Base-by-base conservation (phyloP, 106 monocot genomes). In the Amphibolis antarctica region DNA sequence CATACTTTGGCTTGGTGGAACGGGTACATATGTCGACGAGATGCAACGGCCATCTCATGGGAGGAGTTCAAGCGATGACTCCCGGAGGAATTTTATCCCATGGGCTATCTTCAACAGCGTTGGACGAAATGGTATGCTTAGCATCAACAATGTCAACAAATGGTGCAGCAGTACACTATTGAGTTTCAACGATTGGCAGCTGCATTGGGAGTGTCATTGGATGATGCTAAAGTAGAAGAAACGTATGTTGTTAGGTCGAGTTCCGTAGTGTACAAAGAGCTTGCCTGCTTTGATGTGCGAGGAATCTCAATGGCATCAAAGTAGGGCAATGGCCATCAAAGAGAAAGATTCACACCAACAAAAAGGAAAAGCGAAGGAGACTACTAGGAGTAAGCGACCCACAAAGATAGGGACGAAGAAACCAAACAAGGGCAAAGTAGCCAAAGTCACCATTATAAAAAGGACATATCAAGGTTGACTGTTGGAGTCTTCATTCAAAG, bases 1-100 rank as follows among this genome's bases (percentile, higher is more conserved):
- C 61, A 61, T 61, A 42, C 61, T 9, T 21, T 61, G 10, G 43
- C 61, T 17, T 61, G 61, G 61, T 61, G 43, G 61, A 62, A 62
- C 43, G 28, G 22, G 12, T 10, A n/a, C 43, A 13, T 62, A 14
- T 13, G 18, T 15, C 18, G 7, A 0, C 1, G 2, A 42, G 42
- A 18, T 1, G 18, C 15, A 5, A 12, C 13, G 13, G 5, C 10
- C 10, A 5, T 62, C 10, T 42, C 61, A 12, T 62, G 61, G 61
- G 61, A 62, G n/a, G 61, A 62, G 15, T 44, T 62, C 61, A 62
- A 62, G 42, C 13, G 20, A 18, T 1, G 42, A 5, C 30, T 62
- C 42, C 42, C 15, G 1, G 26, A 36, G 12, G 60, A 62, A 19
- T 62, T 62, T 12, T 44, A 62, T 42, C 61, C 61, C 42, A 42